Percentiles rank a stretch among this genome's conserved stretches.
phyloP scores from a whole-genome alignment of 371 early-diverging fungal genomes.

The Fennellomyces sp. region DNA sequence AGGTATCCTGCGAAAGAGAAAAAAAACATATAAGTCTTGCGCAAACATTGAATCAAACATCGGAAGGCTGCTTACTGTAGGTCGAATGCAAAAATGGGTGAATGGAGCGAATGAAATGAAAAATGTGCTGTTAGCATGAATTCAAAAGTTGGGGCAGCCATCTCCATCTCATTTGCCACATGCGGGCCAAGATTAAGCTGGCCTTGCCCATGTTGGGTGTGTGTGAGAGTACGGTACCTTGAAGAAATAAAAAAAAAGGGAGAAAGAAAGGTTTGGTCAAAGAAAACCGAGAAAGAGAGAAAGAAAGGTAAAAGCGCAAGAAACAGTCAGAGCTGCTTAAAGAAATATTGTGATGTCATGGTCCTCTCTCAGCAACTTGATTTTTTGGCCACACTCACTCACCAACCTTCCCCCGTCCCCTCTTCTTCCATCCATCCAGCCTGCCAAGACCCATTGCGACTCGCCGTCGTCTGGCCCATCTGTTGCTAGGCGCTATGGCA shows the following conservation, averaged over 20 bases:
- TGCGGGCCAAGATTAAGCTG: not conserved
- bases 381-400: not conserved
- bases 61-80: not conserved
- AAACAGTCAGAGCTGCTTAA: not conserved
- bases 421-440: not conserved
- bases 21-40: not conserved
- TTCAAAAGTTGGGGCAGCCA: not conserved
- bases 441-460: no score
- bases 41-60: not conserved
- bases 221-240: not conserved
- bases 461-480: no score
- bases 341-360: no score
- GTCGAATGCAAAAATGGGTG: not conserved
- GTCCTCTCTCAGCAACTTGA: not conserved
- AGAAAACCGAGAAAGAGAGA: not conserved
- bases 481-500: no score
- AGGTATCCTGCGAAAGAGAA: slow-evolving; percentile 1
- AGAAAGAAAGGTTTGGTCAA: slow-evolving; percentile 8
- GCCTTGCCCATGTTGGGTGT: not conserved
- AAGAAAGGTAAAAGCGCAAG: no score
- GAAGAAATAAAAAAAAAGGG: slow-evolving; percentile 2
- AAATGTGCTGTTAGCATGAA: not conserved
- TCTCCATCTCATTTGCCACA: slow-evolving; percentile 3
- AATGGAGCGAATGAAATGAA: not conserved
- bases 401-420: not conserved